phyloP scores from a whole-genome alignment of 2,329 filamentous ascomycete genomes.

The Ophiostoma himal-ulmi region DNA sequence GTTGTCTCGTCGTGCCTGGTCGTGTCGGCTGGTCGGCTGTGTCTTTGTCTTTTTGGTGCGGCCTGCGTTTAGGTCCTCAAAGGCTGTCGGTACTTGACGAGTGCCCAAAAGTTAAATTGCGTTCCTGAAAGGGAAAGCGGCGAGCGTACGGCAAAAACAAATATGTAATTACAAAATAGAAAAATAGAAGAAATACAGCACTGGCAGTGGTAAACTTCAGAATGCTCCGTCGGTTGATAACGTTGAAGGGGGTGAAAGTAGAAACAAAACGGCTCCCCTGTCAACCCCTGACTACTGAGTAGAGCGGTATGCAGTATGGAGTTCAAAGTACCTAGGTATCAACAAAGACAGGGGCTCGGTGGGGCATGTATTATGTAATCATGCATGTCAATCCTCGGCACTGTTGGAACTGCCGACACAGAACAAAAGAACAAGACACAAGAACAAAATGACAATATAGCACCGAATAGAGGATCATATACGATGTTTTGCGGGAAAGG shows the following conservation, averaged over 20 bases:
- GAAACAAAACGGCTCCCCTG: not conserved
- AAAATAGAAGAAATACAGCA: not conserved
- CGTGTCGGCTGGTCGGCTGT: not conserved
- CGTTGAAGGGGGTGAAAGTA: not conserved
- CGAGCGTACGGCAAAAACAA: not conserved
- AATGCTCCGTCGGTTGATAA: not conserved
- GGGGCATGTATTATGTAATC: not conserved
- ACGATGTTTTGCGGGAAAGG: no score
- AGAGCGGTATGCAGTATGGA: constrained; percentile 1
- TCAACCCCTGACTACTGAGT: constrained; percentile 12
- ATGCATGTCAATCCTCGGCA: not conserved
- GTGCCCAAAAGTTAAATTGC: constrained; percentile 15
- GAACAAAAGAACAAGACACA: no score
- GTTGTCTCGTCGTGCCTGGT: not conserved
- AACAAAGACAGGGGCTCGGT: not conserved
- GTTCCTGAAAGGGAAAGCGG: not conserved
- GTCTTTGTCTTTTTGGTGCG: not conserved
- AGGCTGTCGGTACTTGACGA: not conserved
- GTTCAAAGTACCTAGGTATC: constrained; percentile 1
- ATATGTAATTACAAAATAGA: not conserved
- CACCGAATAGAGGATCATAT: no score
- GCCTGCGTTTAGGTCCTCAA: no score
- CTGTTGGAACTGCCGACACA: no score
- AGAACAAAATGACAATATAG: not conserved
- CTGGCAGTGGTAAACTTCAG: not conserved